Conservation (phyloP, 1,139 yeast genomes). For the Blastobotrys arbuscula region DNA sequence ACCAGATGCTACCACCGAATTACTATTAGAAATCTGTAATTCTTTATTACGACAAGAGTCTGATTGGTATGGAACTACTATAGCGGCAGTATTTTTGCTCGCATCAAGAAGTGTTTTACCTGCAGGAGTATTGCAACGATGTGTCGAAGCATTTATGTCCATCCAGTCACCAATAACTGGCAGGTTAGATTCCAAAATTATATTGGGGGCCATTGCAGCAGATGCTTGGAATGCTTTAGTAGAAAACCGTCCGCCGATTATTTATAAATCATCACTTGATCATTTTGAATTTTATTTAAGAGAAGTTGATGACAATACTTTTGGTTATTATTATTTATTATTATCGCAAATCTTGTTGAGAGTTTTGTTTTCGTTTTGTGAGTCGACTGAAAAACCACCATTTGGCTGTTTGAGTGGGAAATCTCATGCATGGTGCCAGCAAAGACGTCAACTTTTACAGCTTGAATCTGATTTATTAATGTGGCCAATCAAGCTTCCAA, state of each 20-base stretch:
- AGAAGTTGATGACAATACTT: conserved; percentile 16
- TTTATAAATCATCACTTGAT: conserved; percentile 1
- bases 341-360: conserved; percentile 17
- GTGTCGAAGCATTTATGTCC: conserved; percentile 4
- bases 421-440: conserved; percentile 4
- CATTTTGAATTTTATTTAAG: conserved; percentile 10
- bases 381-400: background rate
- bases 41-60: conserved; percentile 16
- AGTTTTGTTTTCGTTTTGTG: conserved; percentile 7
- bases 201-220: conserved; percentile 16
- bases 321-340: conserved; percentile 18
- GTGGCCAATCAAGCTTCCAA: conserved; percentile 23
- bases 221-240: conserved; percentile 19
- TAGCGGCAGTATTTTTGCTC: conserved; percentile 15
- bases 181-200: conserved; percentile 2
- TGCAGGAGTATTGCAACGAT: conserved; percentile 2
- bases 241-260: conserved; percentile 9
- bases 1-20: conserved; percentile 16
- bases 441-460: conserved; percentile 9
- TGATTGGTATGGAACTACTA: conserved; percentile 14
- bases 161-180: conserved; percentile 5
- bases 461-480: conserved; percentile 23
- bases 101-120: conserved; percentile 9
- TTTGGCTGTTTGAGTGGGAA: background rate
- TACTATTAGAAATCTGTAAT: conserved; percentile 16